Base-by-base conservation (phyloP, 441 rosid species). In the Aleurites moluccanus region DNA sequence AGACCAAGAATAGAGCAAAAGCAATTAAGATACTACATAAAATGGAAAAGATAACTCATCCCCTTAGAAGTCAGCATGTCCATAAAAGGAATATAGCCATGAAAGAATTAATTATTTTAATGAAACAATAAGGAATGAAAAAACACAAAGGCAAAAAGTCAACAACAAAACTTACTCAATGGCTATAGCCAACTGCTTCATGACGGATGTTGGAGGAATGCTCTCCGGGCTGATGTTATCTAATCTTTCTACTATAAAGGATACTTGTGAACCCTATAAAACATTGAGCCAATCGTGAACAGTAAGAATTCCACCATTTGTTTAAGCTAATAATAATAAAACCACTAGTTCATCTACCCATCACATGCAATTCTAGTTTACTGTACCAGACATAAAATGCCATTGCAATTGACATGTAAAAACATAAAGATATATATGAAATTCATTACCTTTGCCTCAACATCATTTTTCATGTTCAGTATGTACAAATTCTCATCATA, bases 161-260 rank as follows among this genome's bases (percentile, higher is more conserved):
- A 62, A 69, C 14, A 65, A 52, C 23, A 35, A 73, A 78, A 88
- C 97, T 89, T 88, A 96, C 99, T 92, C 95, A 52, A 88, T 72
- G 64, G 97, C 95, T 79, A 79, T 69, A 80, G 96, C 97, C 82
- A 96, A 82, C 83, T 86, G 99, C 88, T 90, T 91, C 83, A 93
- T 50, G 80, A 87, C 86, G 67, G 90, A 88, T 70, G 90, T 73
- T 53, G 88, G 67, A 84, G 97, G 97, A 79, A 96, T 90, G 80
- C 81, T 82, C 80, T 86, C 89, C 40, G 79, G 81, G 75, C 88
- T 83, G 64, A 81, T 82, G 59, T 89, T 83, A 75, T 85, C 83
- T 76, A 93, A 82, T 81, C 85, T 80, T 61, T 92, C 95, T 61
- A 89, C 56, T 65, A 84, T 63, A 67, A 81, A 84, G 76, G 83